A percentile compares a stretch with the other conserved stretches of the same genome.
Conservation (phyloP, 306 rosid species). For the Vicia villosa region DNA sequence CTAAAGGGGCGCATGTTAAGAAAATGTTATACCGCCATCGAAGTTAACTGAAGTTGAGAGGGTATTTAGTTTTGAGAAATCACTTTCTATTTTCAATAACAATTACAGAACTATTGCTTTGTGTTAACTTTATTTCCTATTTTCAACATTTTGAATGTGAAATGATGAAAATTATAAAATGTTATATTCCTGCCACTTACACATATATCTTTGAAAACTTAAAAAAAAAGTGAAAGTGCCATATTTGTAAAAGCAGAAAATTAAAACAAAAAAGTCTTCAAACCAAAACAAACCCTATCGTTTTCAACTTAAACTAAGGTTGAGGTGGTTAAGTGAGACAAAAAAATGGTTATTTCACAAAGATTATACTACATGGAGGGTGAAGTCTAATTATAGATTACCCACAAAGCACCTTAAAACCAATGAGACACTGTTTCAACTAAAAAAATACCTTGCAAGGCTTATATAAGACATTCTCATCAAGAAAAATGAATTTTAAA, state of each 20-base stretch:
- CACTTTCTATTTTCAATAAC: neutral
- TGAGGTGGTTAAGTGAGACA: neutral
- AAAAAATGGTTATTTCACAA: neutral
- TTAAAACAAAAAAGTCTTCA: neutral
- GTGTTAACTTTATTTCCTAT: neutral
- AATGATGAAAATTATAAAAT: neutral
- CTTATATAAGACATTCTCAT: constrained; percentile 5
- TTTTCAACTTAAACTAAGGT: neutral
- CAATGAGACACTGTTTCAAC: neutral
- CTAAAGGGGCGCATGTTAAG: neutral
- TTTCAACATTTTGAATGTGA: neutral
- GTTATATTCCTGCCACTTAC: neutral
- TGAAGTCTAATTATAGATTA: constrained; percentile 3
- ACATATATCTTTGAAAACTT: neutral
- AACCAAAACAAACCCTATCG: neutral
- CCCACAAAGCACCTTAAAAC: neutral
- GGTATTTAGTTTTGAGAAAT: neutral
- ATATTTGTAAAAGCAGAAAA: neutral
- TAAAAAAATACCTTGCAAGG: constrained; percentile 11
- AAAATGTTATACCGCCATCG: neutral
- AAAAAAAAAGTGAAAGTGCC: neutral
- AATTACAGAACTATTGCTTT: neutral
- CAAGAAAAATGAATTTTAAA: constrained; percentile 4
- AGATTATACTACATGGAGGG: neutral
- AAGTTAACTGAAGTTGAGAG: neutral